Base-by-base conservation (phyloP, 2,329 filamentous ascomycete genomes). In the Lithohypha guttulata region DNA sequence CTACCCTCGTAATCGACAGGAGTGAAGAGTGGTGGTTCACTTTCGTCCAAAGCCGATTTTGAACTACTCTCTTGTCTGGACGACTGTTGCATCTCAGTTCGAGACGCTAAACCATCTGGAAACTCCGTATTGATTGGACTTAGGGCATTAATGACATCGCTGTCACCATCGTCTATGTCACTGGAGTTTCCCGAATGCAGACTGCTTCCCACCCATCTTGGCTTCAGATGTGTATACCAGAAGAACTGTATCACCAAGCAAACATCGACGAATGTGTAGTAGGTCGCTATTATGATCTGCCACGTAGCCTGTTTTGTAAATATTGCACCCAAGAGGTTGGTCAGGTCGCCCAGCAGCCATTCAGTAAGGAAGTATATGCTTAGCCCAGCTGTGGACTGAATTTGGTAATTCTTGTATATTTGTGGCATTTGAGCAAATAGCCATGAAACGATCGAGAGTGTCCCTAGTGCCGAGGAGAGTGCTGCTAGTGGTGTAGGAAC, bases 401-500 rank as follows among this genome's bases (percentile, higher is more conserved):
- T 56, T 37, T 65, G 65, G 53, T 75, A 74, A 53, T 81, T 81
- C 61, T 80, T 80, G 60, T 73, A 77, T 46, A 81, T 79, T 52
- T 81, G 77, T 2, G 77, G 77, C 19, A 81, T 61, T 55, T 81
- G 77, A 9, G 77, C 77, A 53, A 79, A 81, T 2, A 81, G 66
- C 77, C 77, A 81, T 29, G 76, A 73, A 35, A 77, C 50, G 44
- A 81, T 81, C 51, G 75, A 79, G 44, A 76, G 60, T 0, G 65
- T 68, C 14, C 77, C 77, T 38, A 80, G 64, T 2, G 69, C 45
- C 4, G 73, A 75, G 15, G 77, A 81, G 42, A 77, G 46, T 43
- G 80, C 65, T 15, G 75, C 75, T 39, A 79, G 66, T 39, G 71
- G 69, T 13, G 75, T 78, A 9, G 77, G 77, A 30, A 81, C 61